Base-by-base conservation (phyloP, 805 yeast genomes). In the Candida sanyiensis region DNA sequence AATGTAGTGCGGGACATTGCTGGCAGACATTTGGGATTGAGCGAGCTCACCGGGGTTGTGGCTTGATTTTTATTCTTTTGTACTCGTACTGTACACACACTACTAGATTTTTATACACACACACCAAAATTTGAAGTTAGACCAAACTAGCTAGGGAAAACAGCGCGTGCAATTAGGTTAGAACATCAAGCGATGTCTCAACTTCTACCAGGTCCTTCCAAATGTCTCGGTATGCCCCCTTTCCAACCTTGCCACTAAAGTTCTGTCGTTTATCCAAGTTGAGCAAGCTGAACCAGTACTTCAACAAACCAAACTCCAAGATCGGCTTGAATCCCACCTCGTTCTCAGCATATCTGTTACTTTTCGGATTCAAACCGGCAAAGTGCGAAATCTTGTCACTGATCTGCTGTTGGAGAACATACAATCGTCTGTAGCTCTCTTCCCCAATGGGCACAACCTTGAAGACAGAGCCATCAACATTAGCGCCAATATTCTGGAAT, bases 361-460 rank as follows among this genome's bases (percentile, higher is more conserved):
- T 64, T 45, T 73, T 70, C 3, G 96, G 95, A 56, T 90, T 93
- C 47, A 93, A 63, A 0, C 97, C 96, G 36, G 83, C 80, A 41
- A 65, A 61, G 46, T 83, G 88, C 27, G 67, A 68, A 41, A 83
- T 84, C 48, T 83, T 83, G 40, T 89, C 96, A 26, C 73, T 72
- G 36, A 93, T 63, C 51, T 88, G 96, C 59, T 88, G 95, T 56
- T 89, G 97, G 16, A 90, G 65, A 25, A 87, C 80, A 53, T 83
- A 85, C 54, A 93, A 67, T 42, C 94, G 69, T 58, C 96, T 72
- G 61, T 87, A 93, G 10, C 77, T 69, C 3, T 75, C 62, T 55
- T 93, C 97, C 28, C 72, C 64, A 10, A 88, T 64, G 1, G 97
- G 97, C 16, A 75, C 66, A 7, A 93, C 75, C 36, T 75, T 72